Evolutionary conservation across 1,284 basidiomycete species (phyloP).

Genomic region (Mycosarcoma maydis): DNA sequence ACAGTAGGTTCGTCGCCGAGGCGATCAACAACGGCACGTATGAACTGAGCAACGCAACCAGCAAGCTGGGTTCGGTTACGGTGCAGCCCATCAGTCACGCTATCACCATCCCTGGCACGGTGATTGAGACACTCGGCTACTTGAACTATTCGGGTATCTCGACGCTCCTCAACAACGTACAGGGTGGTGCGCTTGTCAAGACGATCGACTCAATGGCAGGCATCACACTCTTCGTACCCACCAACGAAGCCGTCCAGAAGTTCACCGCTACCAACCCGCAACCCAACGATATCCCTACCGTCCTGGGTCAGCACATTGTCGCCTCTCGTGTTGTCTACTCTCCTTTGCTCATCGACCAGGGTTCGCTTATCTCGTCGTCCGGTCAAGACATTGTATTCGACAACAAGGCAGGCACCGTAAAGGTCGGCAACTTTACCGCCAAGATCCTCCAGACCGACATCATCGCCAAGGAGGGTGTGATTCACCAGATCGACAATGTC

Average conservation of each 20-base stretch:
- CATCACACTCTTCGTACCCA: slow-evolving; percentile 54
- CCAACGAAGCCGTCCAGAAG: slow-evolving; percentile 36
- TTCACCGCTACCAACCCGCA: slow-evolving; percentile 30
- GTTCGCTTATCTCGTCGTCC: slow-evolving; percentile 42
- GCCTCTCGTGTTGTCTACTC: slow-evolving; percentile 50
- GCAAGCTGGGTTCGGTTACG: slow-evolving; percentile 37
- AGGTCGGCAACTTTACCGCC: slow-evolving; percentile 47
- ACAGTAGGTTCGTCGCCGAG: slow-evolving; percentile 32
- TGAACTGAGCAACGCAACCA: neutral
- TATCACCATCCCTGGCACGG: slow-evolving; percentile 50
- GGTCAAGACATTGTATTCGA: slow-evolving; percentile 54
- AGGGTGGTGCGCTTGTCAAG: slow-evolving; percentile 27
- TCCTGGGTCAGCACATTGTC: slow-evolving; percentile 52
- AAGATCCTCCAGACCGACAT: slow-evolving; percentile 54
- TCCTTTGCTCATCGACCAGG: slow-evolving; percentile 48
- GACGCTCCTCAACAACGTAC: slow-evolving; percentile 26
- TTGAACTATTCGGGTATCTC: slow-evolving; percentile 24
- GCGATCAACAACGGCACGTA: slow-evolving; percentile 49
- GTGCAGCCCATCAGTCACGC: slow-evolving; percentile 48
- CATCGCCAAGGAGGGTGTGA: slow-evolving; percentile 49
- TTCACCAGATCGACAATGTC: slow-evolving; percentile 53
- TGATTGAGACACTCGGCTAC: slow-evolving; percentile 41
- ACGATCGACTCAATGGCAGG: slow-evolving; percentile 46
- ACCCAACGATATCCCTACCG: slow-evolving; percentile 27
- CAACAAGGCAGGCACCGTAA: slow-evolving; percentile 39